These are phyloP conservation scores for Camelina sativa DNA, from an alignment of 345 rosid genomes.

Conservation along the genomic window DNA sequence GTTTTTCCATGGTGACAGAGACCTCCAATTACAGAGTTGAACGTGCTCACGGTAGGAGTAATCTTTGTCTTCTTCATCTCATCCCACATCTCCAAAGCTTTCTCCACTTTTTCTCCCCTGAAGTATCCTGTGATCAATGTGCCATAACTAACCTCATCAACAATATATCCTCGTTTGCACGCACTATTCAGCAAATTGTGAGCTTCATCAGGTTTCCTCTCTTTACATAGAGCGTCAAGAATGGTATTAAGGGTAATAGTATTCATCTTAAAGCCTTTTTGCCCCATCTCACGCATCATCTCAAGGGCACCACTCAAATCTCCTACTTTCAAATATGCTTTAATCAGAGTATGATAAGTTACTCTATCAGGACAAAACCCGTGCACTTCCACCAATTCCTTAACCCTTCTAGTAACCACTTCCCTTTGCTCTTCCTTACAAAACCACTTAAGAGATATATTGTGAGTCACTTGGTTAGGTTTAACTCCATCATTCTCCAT, in stretches of 20 bases:
- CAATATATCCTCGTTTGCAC: slow-evolving; percentile 63
- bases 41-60: slow-evolving; percentile 64
- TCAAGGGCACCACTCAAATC: slow-evolving; percentile 65
- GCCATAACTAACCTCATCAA: slow-evolving; percentile 81
- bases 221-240: slow-evolving; percentile 64
- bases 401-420: slow-evolving; percentile 52
- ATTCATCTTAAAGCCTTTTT: slow-evolving; percentile 75
- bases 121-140: slow-evolving; percentile 74
- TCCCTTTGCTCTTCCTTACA: slow-evolving; percentile 76
- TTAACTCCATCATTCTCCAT: slow-evolving; percentile 66
- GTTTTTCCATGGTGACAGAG: slow-evolving; percentile 69
- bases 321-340: slow-evolving; percentile 65
- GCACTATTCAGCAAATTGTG: slow-evolving; percentile 58
- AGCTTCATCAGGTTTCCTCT: slow-evolving; percentile 68
- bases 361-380: slow-evolving; percentile 66
- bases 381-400: slow-evolving; percentile 57
- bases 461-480: slow-evolving; percentile 64
- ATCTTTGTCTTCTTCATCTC: slow-evolving; percentile 80
- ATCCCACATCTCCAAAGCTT: slow-evolving; percentile 71
- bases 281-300: slow-evolving; percentile 75
- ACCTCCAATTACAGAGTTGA: slow-evolving; percentile 72
- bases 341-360: slow-evolving; percentile 73
- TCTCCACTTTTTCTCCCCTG: slow-evolving; percentile 53
- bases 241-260: slow-evolving; percentile 68
- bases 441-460: slow-evolving; percentile 72